Percentiles rank a stretch among this genome's conserved stretches.
Evolutionary conservation across 139 green algal species (phyloP).

Genomic region (Tetraselmis chui): DNA sequence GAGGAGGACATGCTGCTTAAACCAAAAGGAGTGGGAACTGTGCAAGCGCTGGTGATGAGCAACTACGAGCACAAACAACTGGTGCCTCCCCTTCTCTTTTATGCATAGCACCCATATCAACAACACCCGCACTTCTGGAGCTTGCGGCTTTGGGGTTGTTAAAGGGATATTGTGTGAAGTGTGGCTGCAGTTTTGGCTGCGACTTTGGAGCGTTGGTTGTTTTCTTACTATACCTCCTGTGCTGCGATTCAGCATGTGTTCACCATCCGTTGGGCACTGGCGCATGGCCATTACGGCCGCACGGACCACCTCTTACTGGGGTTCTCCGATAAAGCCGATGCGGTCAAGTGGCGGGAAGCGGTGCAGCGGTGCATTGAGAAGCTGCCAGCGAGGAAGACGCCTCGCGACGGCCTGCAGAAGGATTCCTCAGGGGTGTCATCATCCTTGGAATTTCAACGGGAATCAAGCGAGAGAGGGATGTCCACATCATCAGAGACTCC

Average conservation of each 20-base stretch:
- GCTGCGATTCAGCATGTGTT: neutral
- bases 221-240: too few relatives aligned
- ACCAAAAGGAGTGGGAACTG: neutral
- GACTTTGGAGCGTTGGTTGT: too few relatives aligned
- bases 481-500: too few relatives aligned
- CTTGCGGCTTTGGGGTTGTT: too few relatives aligned
- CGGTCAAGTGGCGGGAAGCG: neutral
- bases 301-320: neutral
- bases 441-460: too few relatives aligned
- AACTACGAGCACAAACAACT: neutral
- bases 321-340: neutral
- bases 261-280: neutral
- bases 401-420: neutral
- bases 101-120: too few relatives aligned
- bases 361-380: neutral
- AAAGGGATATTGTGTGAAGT: too few relatives aligned
- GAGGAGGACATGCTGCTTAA: neutral
- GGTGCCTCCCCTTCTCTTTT: too few relatives aligned
- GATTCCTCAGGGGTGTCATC: too few relatives aligned
- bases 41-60: neutral
- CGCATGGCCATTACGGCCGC: neutral
- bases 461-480: too few relatives aligned
- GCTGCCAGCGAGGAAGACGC: neutral
- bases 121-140: too few relatives aligned
- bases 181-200: too few relatives aligned